These are phyloP conservation scores for Mycena vitilis DNA, from an alignment of 768 basidiomycete species.

Conservation along the genomic window DNA sequence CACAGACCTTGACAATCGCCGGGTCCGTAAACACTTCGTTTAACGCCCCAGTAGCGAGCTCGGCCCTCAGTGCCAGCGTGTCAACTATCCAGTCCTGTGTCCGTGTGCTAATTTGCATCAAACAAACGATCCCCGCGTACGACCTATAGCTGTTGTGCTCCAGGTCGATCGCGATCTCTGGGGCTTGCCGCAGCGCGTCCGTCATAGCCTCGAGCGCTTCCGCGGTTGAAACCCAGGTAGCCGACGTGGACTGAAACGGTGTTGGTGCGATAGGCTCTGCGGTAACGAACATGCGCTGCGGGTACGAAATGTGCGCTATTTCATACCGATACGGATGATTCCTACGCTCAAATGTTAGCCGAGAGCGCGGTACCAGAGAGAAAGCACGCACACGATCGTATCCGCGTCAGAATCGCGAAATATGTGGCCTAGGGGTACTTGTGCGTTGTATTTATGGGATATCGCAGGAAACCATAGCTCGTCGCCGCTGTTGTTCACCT, in stretches of 20 bases:
- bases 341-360: conserved; percentile 42
- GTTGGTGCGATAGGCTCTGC: conserved; percentile 63
- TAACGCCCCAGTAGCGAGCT: conserved; percentile 66
- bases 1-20: conserved; percentile 80
- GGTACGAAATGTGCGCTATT: conserved; percentile 79
- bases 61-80: conserved; percentile 77
- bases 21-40: conserved; percentile 92
- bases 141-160: conserved; percentile 93
- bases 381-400: conserved; percentile 46
- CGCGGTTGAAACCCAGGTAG: conserved; percentile 76
- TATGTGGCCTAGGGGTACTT: conserved; percentile 82
- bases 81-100: conserved; percentile 91
- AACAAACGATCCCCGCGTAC: conserved; percentile 88
- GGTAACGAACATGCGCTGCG: conserved; percentile 71
- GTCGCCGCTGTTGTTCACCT: conserved; percentile 67
- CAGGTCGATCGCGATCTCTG: conserved; percentile 92
- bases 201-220: conserved; percentile 72
- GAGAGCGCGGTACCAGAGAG: not conserved
- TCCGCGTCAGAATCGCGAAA: conserved; percentile 48
- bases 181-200: conserved; percentile 67
- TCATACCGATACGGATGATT: conserved; percentile 90
- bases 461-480: conserved; percentile 76
- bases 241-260: conserved; percentile 73
- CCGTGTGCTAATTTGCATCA: conserved; percentile 93
- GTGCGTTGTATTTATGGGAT: conserved; percentile 83